Conservation (phyloP, 805 yeast species). For the Blastobotrys muscicola region DNA sequence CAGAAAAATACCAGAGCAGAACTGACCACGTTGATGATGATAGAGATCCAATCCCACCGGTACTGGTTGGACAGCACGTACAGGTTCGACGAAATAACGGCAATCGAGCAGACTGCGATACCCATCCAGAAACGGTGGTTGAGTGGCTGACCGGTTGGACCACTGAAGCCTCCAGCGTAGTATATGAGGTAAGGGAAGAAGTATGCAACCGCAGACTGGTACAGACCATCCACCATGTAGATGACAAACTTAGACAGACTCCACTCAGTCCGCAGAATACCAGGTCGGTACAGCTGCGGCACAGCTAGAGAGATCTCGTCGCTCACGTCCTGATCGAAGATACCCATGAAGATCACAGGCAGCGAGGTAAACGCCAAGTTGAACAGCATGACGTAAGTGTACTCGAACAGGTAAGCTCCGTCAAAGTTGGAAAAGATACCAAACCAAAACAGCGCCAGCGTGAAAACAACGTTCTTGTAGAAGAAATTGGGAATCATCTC, state of each 20-base stretch:
- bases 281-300: slow-evolving; percentile 63
- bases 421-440: slow-evolving; percentile 64
- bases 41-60: slow-evolving; percentile 70
- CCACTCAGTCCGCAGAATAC: slow-evolving; percentile 60
- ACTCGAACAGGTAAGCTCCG: slow-evolving; percentile 69
- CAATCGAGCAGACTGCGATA: slow-evolving; percentile 46
- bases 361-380: slow-evolving; percentile 76
- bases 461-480: slow-evolving; percentile 67
- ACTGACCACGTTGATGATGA: slow-evolving; percentile 44
- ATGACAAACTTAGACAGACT: slow-evolving; percentile 47
- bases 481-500: slow-evolving; percentile 79
- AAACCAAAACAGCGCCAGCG: slow-evolving; percentile 70
- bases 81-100: slow-evolving; percentile 55
- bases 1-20: slow-evolving; percentile 54
- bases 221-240: slow-evolving; percentile 67
- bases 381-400: slow-evolving; percentile 69
- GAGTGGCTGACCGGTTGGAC: slow-evolving; percentile 39
- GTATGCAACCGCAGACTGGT: slow-evolving; percentile 60
- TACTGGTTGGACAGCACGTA: slow-evolving; percentile 60
- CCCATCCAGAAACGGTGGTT: slow-evolving; percentile 71
- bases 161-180: slow-evolving; percentile 34
- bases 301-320: slow-evolving; percentile 56
- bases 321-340: slow-evolving; percentile 69
- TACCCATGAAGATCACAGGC: slow-evolving; percentile 66
- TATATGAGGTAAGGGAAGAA: slow-evolving; percentile 61